Conservation (phyloP, 352 stramenopile genomes). For the Saprolegnia parasitica region DNA sequence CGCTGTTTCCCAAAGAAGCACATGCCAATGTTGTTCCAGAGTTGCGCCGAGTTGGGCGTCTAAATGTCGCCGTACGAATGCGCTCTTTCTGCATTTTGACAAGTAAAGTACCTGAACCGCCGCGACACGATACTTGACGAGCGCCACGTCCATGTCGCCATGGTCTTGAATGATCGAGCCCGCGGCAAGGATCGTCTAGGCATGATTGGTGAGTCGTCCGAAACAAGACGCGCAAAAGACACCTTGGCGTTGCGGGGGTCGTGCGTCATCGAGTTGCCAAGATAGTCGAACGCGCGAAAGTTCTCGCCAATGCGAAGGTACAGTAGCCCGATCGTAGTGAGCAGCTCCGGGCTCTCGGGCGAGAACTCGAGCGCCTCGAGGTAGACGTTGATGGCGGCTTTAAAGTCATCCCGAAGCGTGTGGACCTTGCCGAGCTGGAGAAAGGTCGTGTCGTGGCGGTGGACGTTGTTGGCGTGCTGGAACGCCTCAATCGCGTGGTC, state of each 20-base stretch:
- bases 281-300: constrained; percentile 90
- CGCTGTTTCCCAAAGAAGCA: constrained; percentile 93
- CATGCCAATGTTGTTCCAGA: constrained; percentile 96
- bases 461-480: constrained; percentile 87
- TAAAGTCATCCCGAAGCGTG: constrained; percentile 77
- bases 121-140: constrained; percentile 93
- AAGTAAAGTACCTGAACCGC: constrained; percentile 77
- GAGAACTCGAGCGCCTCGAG: constrained; percentile 91
- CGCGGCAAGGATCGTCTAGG: constrained; percentile 82
- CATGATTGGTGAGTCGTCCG: background rate
- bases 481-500: constrained; percentile 84
- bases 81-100: too few species aligned
- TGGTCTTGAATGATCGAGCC: constrained; percentile 93
- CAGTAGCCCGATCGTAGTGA: constrained; percentile 87
- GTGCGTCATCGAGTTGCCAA: constrained; percentile 91
- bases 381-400: constrained; percentile 84
- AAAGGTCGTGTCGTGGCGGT: constrained; percentile 88
- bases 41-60: constrained; percentile 87
- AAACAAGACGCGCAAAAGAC: background rate
- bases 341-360: constrained; percentile 88
- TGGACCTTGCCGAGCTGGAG: constrained; percentile 89
- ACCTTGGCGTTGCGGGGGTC: constrained; percentile 85
- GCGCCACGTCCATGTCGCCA: constrained; percentile 89
- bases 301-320: constrained; percentile 88
- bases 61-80: background rate